Conservation (phyloP, 1,284 basidiomycete species). For the Flammula alnicola region DNA sequence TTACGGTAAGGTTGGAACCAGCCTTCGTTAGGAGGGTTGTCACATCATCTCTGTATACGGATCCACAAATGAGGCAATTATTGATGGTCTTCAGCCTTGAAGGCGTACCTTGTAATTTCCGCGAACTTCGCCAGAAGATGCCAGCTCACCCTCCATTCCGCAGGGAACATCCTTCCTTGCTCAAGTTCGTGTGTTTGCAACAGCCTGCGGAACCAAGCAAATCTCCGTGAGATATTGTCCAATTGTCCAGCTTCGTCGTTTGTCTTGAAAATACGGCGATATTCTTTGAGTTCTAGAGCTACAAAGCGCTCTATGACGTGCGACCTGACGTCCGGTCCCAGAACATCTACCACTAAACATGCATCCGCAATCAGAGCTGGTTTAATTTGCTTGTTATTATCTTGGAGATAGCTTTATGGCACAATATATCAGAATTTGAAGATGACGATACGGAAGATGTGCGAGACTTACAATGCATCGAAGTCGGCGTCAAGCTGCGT, state of each 20-base stretch:
- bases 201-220: slow-evolving; percentile 96
- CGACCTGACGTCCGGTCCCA: slow-evolving; percentile 81
- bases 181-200: slow-evolving; percentile 89
- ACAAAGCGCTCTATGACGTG: slow-evolving; percentile 91
- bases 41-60: slow-evolving; percentile 67
- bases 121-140: slow-evolving; percentile 82
- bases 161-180: slow-evolving; percentile 81
- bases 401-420: slow-evolving; percentile 76
- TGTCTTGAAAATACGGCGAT: slow-evolving; percentile 92
- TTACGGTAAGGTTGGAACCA: slow-evolving; percentile 75
- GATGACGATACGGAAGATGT: neutral
- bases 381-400: slow-evolving; percentile 71
- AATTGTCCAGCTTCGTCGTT: slow-evolving; percentile 95
- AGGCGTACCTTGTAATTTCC: slow-evolving; percentile 84
- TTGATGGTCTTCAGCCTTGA: no score
- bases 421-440: neutral
- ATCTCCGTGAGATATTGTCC: slow-evolving; percentile 93
- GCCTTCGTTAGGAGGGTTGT: slow-evolving; percentile 69
- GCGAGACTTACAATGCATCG: slow-evolving; percentile 77
- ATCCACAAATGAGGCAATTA: neutral
- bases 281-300: slow-evolving; percentile 91
- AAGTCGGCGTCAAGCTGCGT: slow-evolving; percentile 86
- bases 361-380: slow-evolving; percentile 73
- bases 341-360: slow-evolving; percentile 83
- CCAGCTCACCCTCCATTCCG: slow-evolving; percentile 84